Percentiles rank a stretch among this genome's conserved stretches.
Evolutionary conservation across 805 yeast species (phyloP).

Genomic region (Saccharomycopsis javanensis): DNA sequence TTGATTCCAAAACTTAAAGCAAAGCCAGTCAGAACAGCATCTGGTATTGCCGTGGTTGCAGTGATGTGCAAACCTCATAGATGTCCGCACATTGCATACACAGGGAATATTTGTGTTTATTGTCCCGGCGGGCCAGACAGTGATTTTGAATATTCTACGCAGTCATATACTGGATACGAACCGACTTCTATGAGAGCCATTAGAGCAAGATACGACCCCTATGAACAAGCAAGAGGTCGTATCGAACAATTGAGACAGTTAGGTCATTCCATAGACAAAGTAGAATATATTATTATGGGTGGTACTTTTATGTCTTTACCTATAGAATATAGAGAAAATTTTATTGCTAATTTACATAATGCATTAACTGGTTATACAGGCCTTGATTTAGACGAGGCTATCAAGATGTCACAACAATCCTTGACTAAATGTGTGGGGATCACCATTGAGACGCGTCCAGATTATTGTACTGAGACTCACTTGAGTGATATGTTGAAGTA

Average conservation of each 20-base stretch:
- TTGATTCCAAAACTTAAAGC: slow-evolving; percentile 90
- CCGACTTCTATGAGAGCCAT: slow-evolving; percentile 99
- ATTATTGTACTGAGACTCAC: slow-evolving; percentile 94
- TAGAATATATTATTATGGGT: slow-evolving; percentile 97
- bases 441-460: slow-evolving; percentile 97
- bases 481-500: slow-evolving; percentile 90
- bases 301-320: slow-evolving; percentile 98
- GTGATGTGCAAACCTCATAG: slow-evolving; percentile 99
- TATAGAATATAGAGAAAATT: slow-evolving; percentile 77
- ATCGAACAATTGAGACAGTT: slow-evolving; percentile 90
- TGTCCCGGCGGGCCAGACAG: slow-evolving; percentile 99
- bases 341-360: slow-evolving; percentile 84
- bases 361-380: slow-evolving; percentile 92
- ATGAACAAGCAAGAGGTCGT: slow-evolving; percentile 96
- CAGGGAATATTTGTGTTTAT: slow-evolving; percentile 96
- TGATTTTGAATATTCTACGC: slow-evolving; percentile 96
- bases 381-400: slow-evolving; percentile 80
- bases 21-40: slow-evolving; percentile 97
- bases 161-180: slow-evolving; percentile 96
- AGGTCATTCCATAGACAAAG: slow-evolving; percentile 95
- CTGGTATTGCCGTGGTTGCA: slow-evolving; percentile 98
- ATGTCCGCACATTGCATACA: slow-evolving; percentile 98
- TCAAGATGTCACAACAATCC: slow-evolving; percentile 82
- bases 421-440: slow-evolving; percentile 97
- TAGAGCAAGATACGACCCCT: slow-evolving; percentile 95